Conservation (phyloP, 75 land plant species). For the Isoetes taiwanensis region DNA sequence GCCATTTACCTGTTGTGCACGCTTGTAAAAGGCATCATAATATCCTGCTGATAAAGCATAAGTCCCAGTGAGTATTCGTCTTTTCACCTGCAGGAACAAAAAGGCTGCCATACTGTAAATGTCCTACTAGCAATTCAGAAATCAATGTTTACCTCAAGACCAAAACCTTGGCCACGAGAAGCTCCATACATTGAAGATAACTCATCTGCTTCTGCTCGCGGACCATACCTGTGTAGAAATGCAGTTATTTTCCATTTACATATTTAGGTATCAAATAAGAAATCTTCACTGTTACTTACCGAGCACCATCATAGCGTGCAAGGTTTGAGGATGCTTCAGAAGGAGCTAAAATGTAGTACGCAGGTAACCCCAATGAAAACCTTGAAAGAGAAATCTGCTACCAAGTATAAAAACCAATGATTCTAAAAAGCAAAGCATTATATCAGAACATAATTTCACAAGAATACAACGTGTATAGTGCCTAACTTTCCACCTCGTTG, state of each 20-base stretch:
- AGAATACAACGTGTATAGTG: neutral
- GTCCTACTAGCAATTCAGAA: neutral
- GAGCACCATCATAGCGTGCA: constrained; percentile 90
- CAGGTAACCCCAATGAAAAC: constrained; percentile 79
- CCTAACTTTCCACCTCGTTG: constrained; percentile 36
- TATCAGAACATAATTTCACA: neutral
- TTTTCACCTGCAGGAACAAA: constrained; percentile 60
- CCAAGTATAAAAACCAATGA: neutral
- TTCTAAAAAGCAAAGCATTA: neutral
- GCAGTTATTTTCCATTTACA: neutral
- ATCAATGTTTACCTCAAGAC: constrained; percentile 51
- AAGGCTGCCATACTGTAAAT: neutral
- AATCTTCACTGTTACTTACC: constrained; percentile 24
- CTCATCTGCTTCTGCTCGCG: constrained; percentile 53
- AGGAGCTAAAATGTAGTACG: constrained; percentile 79
- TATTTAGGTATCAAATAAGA: neutral
- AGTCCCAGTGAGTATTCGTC: constrained; percentile 89
- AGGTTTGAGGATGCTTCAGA: constrained; percentile 94
- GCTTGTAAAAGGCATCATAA: constrained; percentile 94
- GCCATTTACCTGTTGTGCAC: constrained; percentile 75
- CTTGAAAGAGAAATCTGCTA: constrained; percentile 70
- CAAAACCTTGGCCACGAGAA: constrained; percentile 84
- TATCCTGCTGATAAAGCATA: constrained; percentile 96
- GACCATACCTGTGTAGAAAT: constrained; percentile 50
- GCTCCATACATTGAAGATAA: constrained; percentile 62